These are phyloP conservation scores for Pittosporum tobira DNA, from an alignment of 129 eudicot genomes.

Conservation along the genomic window DNA sequence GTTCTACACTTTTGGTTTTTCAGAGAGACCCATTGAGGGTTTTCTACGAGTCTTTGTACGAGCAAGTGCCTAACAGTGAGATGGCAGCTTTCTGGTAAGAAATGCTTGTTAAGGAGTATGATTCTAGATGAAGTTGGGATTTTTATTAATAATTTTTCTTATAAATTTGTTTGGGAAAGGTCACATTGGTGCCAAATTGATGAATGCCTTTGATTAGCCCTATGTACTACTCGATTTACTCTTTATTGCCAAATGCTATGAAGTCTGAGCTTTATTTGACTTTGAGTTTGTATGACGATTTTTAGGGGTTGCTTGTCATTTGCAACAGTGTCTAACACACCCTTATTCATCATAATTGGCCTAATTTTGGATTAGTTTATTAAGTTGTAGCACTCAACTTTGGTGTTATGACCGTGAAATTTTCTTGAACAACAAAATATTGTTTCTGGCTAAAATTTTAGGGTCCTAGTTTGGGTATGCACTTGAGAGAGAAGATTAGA, in stretches of 20 bases:
- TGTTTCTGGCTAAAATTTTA: not conserved
- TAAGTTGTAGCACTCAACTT: not conserved
- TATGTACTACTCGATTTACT: not conserved
- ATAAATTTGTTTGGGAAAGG: not conserved
- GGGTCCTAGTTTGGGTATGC: not conserved
- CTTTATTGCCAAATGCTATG: not conserved
- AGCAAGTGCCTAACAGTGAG: conserved; percentile 67
- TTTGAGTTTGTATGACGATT: too few species aligned
- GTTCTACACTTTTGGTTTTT: conserved; percentile 13
- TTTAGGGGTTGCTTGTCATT: too few species aligned
- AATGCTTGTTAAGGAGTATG: conserved; percentile 2
- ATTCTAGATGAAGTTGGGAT: not conserved
- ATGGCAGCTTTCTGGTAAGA: conserved; percentile 86
- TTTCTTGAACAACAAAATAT: not conserved
- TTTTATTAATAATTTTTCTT: too few species aligned
- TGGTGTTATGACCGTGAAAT: not conserved
- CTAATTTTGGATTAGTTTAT: too few species aligned
- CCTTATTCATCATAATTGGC: not conserved
- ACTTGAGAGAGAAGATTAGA: not conserved
- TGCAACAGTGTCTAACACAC: not conserved
- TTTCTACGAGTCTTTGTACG: conserved; percentile 66
- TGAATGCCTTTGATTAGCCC: not conserved
- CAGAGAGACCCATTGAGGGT: conserved; percentile 95
- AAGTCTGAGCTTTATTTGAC: too few species aligned
- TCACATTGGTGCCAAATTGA: not conserved